Conservation (phyloP, 1,284 basidiomycete genomes). For the Tilletia setariae region DNA sequence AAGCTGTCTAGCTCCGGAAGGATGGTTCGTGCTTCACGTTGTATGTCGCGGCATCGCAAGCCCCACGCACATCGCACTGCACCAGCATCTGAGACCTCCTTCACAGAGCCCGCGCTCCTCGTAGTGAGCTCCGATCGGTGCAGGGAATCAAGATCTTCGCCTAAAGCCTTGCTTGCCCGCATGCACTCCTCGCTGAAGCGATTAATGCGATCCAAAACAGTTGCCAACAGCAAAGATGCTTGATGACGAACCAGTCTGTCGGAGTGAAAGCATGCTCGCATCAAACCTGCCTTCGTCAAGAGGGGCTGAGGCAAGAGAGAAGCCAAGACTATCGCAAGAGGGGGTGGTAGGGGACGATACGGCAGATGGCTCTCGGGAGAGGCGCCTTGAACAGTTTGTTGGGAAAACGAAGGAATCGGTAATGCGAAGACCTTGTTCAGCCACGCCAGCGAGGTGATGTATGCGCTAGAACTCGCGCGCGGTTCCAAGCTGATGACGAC, state of each 20-base stretch:
- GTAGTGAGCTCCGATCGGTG: constrained; percentile 56
- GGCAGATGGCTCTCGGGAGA: background rate
- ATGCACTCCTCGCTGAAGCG: constrained; percentile 27
- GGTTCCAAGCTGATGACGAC: constrained; percentile 76
- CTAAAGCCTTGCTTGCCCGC: constrained; percentile 61
- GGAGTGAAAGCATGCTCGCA: constrained; percentile 65
- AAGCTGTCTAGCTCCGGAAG: constrained; percentile 80
- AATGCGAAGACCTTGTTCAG: constrained; percentile 73
- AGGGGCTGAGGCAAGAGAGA: constrained; percentile 34
- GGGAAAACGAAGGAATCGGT: constrained; percentile 62
- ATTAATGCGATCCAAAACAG: constrained; percentile 34
- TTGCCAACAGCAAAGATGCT: constrained; percentile 66
- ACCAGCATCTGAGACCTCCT: constrained; percentile 37
- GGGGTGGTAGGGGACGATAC: constrained; percentile 70
- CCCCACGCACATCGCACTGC: constrained; percentile 69
- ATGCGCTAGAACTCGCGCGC: constrained; percentile 71
- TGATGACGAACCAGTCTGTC: constrained; percentile 73
- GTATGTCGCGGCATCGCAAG: constrained; percentile 64
- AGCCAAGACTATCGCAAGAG: constrained; percentile 64
- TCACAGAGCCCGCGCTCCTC: constrained; percentile 62
- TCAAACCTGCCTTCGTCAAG: constrained; percentile 60
- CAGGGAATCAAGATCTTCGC: constrained; percentile 62
- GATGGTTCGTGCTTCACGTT: constrained; percentile 70
- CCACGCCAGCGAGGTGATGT: constrained; percentile 82
- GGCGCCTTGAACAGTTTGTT: background rate